Percentiles rank a stretch among this genome's conserved stretches.
These are phyloP conservation scores for Tetrastigma voinierianum DNA, from an alignment of 164 flowering plant species.

Conservation along the genomic window DNA sequence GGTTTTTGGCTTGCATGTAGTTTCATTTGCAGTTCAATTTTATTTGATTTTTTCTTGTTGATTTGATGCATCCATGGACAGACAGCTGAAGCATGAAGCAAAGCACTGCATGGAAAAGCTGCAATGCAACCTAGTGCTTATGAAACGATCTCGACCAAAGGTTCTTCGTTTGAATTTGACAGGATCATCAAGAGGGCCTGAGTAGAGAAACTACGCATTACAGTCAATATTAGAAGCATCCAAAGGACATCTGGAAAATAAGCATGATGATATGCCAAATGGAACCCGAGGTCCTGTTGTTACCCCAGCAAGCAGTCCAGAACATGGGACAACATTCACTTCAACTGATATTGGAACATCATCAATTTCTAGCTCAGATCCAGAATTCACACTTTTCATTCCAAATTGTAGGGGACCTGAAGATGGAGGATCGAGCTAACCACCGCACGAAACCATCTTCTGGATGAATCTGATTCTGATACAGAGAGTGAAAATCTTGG, in stretches of 20 bases:
- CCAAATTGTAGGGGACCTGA: slow-evolving; percentile 35
- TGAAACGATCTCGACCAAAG: slow-evolving; percentile 69
- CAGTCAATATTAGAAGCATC: slow-evolving; percentile 29
- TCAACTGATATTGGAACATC: slow-evolving; percentile 69
- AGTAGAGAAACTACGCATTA: slow-evolving; percentile 15
- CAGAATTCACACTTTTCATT: slow-evolving; percentile 51
- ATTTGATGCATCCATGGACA: slow-evolving; percentile 18
- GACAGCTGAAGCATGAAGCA: slow-evolving; percentile 67
- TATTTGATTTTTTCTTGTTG: no score
- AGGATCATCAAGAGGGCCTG: slow-evolving; percentile 39
- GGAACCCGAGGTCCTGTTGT: slow-evolving; percentile 61
- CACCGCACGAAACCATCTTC: slow-evolving; percentile 20
- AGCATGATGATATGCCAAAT: slow-evolving; percentile 21
- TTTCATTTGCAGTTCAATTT: neutral
- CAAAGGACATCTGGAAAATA: slow-evolving; percentile 17
- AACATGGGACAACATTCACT: slow-evolving; percentile 58
- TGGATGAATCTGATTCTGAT: slow-evolving; percentile 59
- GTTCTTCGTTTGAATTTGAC: slow-evolving; percentile 80
- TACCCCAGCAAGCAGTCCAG: slow-evolving; percentile 90
- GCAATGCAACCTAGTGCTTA: slow-evolving; percentile 81
- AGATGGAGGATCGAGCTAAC: slow-evolving; percentile 24
- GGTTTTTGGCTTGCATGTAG: neutral
- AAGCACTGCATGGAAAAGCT: slow-evolving; percentile 78
- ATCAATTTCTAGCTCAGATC: slow-evolving; percentile 82
- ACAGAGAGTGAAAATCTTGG: slow-evolving; percentile 46